Base-by-base conservation (phyloP, 805 yeast species). In the Ogataea zsoltii region DNA sequence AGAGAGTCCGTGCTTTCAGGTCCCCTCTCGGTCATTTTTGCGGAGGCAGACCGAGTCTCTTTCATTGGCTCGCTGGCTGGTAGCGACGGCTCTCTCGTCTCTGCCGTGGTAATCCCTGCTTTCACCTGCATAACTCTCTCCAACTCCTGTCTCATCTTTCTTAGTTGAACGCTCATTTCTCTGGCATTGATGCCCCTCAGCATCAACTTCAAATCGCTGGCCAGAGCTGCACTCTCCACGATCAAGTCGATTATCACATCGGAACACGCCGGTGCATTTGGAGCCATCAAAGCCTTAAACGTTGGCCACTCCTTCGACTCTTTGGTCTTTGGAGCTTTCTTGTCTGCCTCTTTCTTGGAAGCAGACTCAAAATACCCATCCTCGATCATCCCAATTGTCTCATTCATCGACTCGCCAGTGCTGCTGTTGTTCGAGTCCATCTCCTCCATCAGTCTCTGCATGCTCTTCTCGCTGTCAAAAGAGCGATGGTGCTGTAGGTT, bases 141-240 rank as follows among this genome's bases (percentile, higher is more conserved):
- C 23, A 58, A 41, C 37, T 54, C 57, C 15, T 28, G 40, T 43
- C 61, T 66, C 38, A 67, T 70, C 26, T 60, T 51, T n/a, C 51
- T 56, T 33, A 75, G 58, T 12, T 66, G 62, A 19, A 61, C 60
- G 13, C 76, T 63, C 77, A 80, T 76, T 42, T 76, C 79, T 39
- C 77, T 61, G 1, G 73, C 80, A 57, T 82, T 81, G 47, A 72
- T 61, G 0, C 83, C 74, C 43, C 86, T 66, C 38, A 82, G 56
- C 73, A 84, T 74, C 48, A 86, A 62, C 54, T 82, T 81, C 65
- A 81, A 69, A 57, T 86, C 92, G 48, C 82, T 76, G 0, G 79
- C 79, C 34, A 83, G 61, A 0, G 82, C 77, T 0, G 85, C 82
- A 4, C 79, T 67, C 51, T 86, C 88, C 55, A 77, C 79, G 35